Base-by-base conservation (phyloP, 1,284 basidiomycete species). In the Naganishia sp. region DNA sequence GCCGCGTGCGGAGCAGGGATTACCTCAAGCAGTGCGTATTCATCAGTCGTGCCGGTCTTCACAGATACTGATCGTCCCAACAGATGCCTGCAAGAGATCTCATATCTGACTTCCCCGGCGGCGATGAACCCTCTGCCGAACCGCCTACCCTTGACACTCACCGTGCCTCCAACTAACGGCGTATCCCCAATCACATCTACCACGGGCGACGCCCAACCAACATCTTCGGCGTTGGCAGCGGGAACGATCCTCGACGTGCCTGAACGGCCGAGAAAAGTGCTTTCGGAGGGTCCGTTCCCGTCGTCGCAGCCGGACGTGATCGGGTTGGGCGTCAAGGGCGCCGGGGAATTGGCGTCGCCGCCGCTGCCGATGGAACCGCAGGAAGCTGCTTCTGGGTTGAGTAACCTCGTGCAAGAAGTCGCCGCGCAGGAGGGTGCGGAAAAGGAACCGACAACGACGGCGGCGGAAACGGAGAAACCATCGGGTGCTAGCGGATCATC, bases 51-150 rank as follows among this genome's bases (percentile, higher is more conserved):
- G 49, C 46, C 39, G 13, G 1, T 9, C 17, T 15, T 21, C 35
- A 43, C n/a, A 28, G 39, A 9, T 3, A 15, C 4, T 51, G n/a
- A 35, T 68, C 69, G 69, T 55, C 23, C 52, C 55, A 66, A 18
- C 70, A 91, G 90, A 81, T 96, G 96, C 80, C 83, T 99, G 43
- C 95, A 98, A 81, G 95, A 99, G 83, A 92, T 99, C 72, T 91
- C 92, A 9, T 99, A 99, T 78, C 83, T 99, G 61, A 99, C 95
- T 0, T 97, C 94, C 2, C 88, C 93, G 1, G 90, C 95, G 76
- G 94, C 95, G 3, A 88, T 99, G 83, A 99, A 99, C 77, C 96
- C 95, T 43, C 84, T 99, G 42, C 92, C 93, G 0, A 89, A 92
- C 66, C 86, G 90, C 67, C 88, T 91, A 0, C 82, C 76, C 1